Evolutionary conservation across 257 asterid species (phyloP).

Genomic region (Nicotiana sylvestris): DNA sequence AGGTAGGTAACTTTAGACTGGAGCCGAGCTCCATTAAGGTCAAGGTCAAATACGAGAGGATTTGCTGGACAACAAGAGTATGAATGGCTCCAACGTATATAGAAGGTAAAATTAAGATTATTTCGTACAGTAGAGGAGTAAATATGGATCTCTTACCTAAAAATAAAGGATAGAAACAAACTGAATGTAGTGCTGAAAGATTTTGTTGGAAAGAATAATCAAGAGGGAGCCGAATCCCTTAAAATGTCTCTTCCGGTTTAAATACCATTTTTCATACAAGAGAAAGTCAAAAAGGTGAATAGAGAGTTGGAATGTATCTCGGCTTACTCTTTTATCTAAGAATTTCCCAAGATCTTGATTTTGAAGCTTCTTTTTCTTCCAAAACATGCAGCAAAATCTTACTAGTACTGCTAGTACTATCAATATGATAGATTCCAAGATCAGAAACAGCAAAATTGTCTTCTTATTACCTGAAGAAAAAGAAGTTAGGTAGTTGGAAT

Average conservation of each 20-base stretch:
- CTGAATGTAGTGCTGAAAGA: background rate
- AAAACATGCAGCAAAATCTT: constrained; percentile 56
- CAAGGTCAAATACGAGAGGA: background rate
- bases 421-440: constrained; percentile 58
- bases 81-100: background rate
- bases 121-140: background rate
- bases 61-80: background rate
- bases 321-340: constrained; percentile 82
- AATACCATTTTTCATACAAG: background rate
- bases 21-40: background rate
- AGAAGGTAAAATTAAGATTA: background rate
- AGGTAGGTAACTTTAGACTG: background rate
- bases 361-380: constrained; percentile 89
- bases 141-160: no score
- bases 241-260: background rate
- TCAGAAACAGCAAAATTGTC: constrained; percentile 50
- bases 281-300: background rate
- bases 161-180: no score
- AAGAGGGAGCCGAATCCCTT: background rate
- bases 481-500: background rate
- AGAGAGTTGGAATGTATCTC: background rate
- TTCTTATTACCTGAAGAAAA: constrained; percentile 57
- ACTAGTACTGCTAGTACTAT: constrained; percentile 52
- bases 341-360: constrained; percentile 60
- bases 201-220: background rate